Base-by-base conservation (phyloP, 257 asterid genomes). In the Scutellaria barbata region DNA sequence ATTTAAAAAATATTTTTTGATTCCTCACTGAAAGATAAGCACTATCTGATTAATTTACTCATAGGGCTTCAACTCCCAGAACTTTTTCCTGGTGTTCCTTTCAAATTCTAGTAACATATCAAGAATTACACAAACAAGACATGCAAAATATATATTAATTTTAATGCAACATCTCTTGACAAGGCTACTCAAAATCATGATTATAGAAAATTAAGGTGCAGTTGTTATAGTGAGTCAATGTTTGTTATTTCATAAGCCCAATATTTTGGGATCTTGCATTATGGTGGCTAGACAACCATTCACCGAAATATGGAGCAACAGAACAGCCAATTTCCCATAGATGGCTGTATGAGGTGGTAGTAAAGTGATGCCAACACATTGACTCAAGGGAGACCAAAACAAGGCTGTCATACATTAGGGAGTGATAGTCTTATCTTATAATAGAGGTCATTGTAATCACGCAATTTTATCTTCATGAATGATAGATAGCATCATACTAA, bases 241-340 rank as follows among this genome's bases (percentile, higher is more conserved):
- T 59, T 35, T 13, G 47, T 2, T 59, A 8, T 13, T 46, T 22
- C 39, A 8, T 20, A 46, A 10, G 30, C n/a, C 56, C 40, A 45
- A 20, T 14, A n/a, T n/a, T 25, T n/a, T 11, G 11, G 30, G 56
- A 43, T 65, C 71, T 47, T 30, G 71, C 72, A 40, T 48, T 30
- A 33, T 35, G 18, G 60, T 35, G 41, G 61, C 16, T 46, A 25
- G 4, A 14, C 30, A 46, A 13, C 8, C 61, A 50, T 48, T 66
- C 58, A 50, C 14, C 33, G 47, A 8, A 8, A 22, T 35, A 50
- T 51, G 39, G 59, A 7, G 14, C 59, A 33, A 50, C 48, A 51
- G 62, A 39, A 51, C 51, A 13, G 37, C 18, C 39, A 9, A 63
- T 30, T 2, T 30, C 35, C 35, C 2, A 30, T 30, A 30, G 35